A percentile compares a stretch with the other conserved stretches of the same genome.
These are phyloP conservation scores for Thielaviopsis ethacetica DNA, from an alignment of 2,329 filamentous ascomycete genomes.

Conservation along the genomic window DNA sequence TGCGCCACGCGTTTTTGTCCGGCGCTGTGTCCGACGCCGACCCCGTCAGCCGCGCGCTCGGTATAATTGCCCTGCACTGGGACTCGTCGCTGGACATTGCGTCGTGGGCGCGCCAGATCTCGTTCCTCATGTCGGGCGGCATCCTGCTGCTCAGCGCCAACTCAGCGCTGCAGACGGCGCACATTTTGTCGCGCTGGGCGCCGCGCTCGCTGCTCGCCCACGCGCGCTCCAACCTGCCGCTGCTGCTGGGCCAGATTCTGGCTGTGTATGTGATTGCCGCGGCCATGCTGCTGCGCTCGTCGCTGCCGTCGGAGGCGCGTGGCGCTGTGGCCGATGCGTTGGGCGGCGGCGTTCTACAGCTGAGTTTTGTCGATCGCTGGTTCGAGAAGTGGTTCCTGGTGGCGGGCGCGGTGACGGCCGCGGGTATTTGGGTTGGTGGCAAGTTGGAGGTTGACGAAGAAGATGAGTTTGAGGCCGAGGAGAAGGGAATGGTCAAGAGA, in stretches of 20 bases:
- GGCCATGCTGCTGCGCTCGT: constrained; percentile 48
- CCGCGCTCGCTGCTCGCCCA: constrained; percentile 58
- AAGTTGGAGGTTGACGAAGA: constrained; percentile 35
- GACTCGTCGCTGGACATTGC: constrained; percentile 67
- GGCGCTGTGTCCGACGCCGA: constrained; percentile 28
- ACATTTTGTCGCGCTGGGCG: constrained; percentile 60
- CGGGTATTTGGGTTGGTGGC: constrained; percentile 51
- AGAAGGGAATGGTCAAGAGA: constrained; percentile 58
- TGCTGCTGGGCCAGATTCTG: constrained; percentile 64
- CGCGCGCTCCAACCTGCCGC: constrained; percentile 59
- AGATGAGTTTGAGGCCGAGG: constrained; percentile 41
- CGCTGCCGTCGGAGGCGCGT: constrained; percentile 56
- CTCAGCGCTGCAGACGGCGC: constrained; percentile 71
- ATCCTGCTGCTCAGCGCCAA: constrained; percentile 72
- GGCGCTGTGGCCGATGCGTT: constrained; percentile 63
- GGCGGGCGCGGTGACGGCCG: constrained; percentile 46
- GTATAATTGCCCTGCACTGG: constrained; percentile 67
- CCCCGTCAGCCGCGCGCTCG: constrained; percentile 69
- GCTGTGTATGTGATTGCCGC: constrained; percentile 77
- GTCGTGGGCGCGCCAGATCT: constrained; percentile 78
- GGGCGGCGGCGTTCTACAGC: constrained; percentile 50
- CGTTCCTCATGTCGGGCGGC: constrained; percentile 65
- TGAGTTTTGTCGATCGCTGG: constrained; percentile 49
- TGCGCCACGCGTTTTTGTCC: constrained; percentile 37
- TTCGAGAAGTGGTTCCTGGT: constrained; percentile 76